These are phyloP conservation scores for Solanum tarapatanum DNA, from an alignment of 257 asterid genomes.

Conservation along the genomic window DNA sequence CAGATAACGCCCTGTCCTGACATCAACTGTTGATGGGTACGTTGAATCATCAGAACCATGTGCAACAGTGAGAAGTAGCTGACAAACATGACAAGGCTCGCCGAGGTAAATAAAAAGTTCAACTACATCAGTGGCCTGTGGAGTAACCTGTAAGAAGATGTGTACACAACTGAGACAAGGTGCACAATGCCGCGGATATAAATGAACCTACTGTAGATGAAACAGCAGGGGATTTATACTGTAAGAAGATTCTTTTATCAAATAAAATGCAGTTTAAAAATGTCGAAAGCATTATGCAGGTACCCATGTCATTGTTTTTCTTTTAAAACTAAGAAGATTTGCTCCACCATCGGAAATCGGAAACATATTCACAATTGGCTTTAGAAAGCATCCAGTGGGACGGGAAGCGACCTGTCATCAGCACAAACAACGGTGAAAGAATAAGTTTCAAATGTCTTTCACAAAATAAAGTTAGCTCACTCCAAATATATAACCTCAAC, in stretches of 20 bases:
- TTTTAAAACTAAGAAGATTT: slow-evolving; percentile 74
- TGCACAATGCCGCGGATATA: background rate
- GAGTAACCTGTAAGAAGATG: slow-evolving; percentile 48
- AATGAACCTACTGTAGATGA: background rate
- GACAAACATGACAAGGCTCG: slow-evolving; percentile 92
- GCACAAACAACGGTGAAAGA: slow-evolving; percentile 1
- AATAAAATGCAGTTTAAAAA: background rate
- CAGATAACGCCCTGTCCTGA: slow-evolving; percentile 77
- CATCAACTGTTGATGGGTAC: slow-evolving; percentile 87
- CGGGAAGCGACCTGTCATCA: slow-evolving; percentile 76
- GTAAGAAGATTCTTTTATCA: background rate
- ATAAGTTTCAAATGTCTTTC: background rate
- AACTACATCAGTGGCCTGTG: slow-evolving; percentile 90
- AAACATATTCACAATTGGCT: slow-evolving; percentile 87
- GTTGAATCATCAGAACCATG: slow-evolving; percentile 98
- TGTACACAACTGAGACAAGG: background rate
- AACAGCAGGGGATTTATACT: background rate
- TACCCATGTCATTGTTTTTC: slow-evolving; percentile 91
- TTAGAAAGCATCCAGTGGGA: slow-evolving; percentile 83
- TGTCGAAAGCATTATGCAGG: background rate
- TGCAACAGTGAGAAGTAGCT: slow-evolving; percentile 83
- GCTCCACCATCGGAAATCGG: slow-evolving; percentile 82
- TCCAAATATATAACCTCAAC: background rate
- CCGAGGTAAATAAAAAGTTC: slow-evolving; percentile 89
- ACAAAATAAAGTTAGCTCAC: background rate